phyloP scores from a whole-genome alignment of 2,329 filamentous ascomycete genomes.

The Monosporascus sp. region DNA sequence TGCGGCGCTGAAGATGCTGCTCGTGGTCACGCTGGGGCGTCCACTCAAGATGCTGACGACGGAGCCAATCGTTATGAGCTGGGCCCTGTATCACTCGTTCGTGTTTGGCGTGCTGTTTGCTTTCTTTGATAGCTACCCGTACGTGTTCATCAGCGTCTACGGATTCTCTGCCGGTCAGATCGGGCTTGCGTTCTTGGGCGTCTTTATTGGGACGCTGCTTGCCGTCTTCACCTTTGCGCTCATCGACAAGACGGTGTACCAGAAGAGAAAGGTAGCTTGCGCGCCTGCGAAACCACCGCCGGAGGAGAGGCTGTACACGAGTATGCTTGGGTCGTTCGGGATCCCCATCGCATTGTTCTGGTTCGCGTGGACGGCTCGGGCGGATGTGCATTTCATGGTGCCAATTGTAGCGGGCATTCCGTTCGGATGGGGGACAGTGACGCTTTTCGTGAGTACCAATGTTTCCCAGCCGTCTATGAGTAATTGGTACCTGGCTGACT shows the following conservation, averaged over 20 bases:
- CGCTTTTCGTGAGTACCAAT: constrained; percentile 44
- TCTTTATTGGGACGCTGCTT: constrained; percentile 38
- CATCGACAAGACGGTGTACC: constrained; percentile 38
- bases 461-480: not conserved
- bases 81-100: constrained; percentile 42
- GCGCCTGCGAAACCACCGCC: constrained; percentile 36
- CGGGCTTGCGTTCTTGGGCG: constrained; percentile 38
- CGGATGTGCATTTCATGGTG: constrained; percentile 43
- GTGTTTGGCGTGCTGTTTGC: constrained; percentile 47
- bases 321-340: constrained; percentile 52
- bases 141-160: constrained; percentile 39
- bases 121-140: constrained; percentile 46
- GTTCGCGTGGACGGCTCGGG: constrained; percentile 52
- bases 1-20: constrained; percentile 26
- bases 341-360: constrained; percentile 52
- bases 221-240: constrained; percentile 36
- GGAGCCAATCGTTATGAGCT: constrained; percentile 58
- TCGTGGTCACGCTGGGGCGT: constrained; percentile 38
- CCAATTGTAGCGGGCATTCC: constrained; percentile 45
- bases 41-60: constrained; percentile 52
- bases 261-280: constrained; percentile 24
- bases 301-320: constrained; percentile 52
- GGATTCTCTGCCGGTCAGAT: constrained; percentile 35
- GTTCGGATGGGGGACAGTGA: constrained; percentile 56
- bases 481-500: not conserved